Conservation (phyloP, 2,329 filamentous ascomycete genomes). For the Chaetomium olivaceum region DNA sequence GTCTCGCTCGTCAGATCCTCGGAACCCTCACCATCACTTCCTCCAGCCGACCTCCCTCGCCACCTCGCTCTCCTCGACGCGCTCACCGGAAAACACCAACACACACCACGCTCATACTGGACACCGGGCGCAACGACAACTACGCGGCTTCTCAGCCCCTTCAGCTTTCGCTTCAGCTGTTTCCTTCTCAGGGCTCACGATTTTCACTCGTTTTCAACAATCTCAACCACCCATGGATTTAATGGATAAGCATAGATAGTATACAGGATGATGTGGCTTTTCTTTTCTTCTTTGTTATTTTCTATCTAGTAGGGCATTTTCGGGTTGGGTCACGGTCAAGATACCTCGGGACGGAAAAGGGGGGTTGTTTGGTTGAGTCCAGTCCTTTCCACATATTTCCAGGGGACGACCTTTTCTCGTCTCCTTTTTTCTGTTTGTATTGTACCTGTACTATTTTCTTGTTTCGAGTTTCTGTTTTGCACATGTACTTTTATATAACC, state of each 20-base stretch:
- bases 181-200: neutral
- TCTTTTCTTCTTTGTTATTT: neutral
- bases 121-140: neutral
- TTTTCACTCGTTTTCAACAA: neutral
- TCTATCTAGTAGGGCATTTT: neutral
- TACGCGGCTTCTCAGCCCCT: neutral
- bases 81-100: neutral
- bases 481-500: neutral
- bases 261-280: neutral
- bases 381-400: constrained; percentile 3
- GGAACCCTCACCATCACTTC: neutral
- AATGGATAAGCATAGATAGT: constrained; percentile 7
- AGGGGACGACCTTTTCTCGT: neutral
- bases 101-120: neutral
- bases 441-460: constrained; percentile 9
- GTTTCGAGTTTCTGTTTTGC: neutral
- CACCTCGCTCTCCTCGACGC: neutral
- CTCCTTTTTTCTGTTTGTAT: constrained; percentile 7
- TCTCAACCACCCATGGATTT: constrained; percentile 16
- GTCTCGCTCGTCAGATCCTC: neutral
- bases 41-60: neutral
- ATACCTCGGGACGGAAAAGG: constrained; percentile 12
- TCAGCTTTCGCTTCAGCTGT: neutral
- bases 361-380: constrained; percentile 12
- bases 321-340: neutral